Base-by-base conservation (phyloP, 768 basidiomycete genomes). In the Solioccasus polychromus region DNA sequence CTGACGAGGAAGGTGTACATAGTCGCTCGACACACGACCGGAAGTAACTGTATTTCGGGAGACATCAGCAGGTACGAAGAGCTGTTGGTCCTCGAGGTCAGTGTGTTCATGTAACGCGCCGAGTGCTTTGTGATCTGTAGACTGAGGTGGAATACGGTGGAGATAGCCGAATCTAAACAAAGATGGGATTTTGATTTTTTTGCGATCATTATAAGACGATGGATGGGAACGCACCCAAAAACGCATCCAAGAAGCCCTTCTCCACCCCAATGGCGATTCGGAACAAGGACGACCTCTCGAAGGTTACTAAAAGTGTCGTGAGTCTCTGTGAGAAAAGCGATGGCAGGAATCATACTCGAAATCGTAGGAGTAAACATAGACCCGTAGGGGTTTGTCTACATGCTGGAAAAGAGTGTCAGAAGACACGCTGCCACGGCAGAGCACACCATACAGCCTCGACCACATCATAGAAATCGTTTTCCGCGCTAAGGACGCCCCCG, bases 251-350 rank as follows among this genome's bases (percentile, higher is more conserved):
- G 73, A 22, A 98, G 74, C 0, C 95, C 94, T 62, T 94, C 94
- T 6, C 95, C 95, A 35, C 95, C 95, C 94, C 95, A 97, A 54
- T 95, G 90, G 38, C 93, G 77, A 66, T 97, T 97, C 9, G 96
- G 95, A 40, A 97, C 91, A 18, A 97, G 68, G 25, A 97, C 90
- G 14, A 95, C 92, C 61, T 97, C 93, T 52, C 93, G 76, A 37
- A 95, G 77, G 32, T 92, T 88, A 64, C 93, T 96, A 55, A 45
- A 55, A 37, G 17, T 5, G 18, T 37, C 2, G 31, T 57, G 24
- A 56, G 59, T 30, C 20, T 39, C 24, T 28, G 36, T 26, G 40
- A 32, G 23, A n/a, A 20, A 43, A 42, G 25, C 6, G 2, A 32
- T 5, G 25, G 24, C 23, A 36, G 38, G 37, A 45, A 24, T 73